These are phyloP conservation scores for Mucor mucedo DNA, from an alignment of 371 early-diverging fungal species.

Conservation along the genomic window DNA sequence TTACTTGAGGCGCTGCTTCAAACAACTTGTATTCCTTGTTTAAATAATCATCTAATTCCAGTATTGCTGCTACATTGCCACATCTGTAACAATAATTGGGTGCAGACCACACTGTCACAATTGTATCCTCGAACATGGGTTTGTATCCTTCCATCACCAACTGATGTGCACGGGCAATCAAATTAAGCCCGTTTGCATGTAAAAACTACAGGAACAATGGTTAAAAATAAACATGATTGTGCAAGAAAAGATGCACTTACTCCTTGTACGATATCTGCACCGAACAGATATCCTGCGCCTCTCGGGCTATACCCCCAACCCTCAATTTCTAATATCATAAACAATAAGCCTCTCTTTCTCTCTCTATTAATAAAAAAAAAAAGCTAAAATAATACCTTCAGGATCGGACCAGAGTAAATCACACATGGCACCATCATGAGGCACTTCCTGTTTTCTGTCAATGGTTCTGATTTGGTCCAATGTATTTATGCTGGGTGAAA, in stretches of 20 bases:
- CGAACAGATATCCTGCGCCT: constrained; percentile 99
- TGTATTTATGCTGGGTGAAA: constrained; percentile 92
- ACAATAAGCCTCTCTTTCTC: too few species aligned
- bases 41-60: constrained; percentile 95
- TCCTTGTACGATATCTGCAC: constrained; percentile 85
- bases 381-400: constrained; percentile 63
- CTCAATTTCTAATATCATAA: constrained; percentile 62
- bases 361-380: not conserved
- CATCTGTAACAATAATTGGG: constrained; percentile 99
- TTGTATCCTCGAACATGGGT: constrained; percentile 91
- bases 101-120: constrained; percentile 99
- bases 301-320: constrained; percentile 98
- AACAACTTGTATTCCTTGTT: constrained; percentile 84
- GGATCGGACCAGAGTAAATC: constrained; percentile 99
- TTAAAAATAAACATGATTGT: not conserved
- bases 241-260: constrained; percentile 43
- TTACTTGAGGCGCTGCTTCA: constrained; percentile 81
- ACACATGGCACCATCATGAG: constrained; percentile 99
- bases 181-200: constrained; percentile 87
- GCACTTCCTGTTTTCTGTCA: constrained; percentile 98
- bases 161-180: constrained; percentile 99
- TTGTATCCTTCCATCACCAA: constrained; percentile 99
- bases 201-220: constrained; percentile 62
- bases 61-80: constrained; percentile 98
- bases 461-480: constrained; percentile 98